These are phyloP conservation scores for Fomes fomentarius DNA, from an alignment of 1,284 basidiomycete species.

Conservation along the genomic window DNA sequence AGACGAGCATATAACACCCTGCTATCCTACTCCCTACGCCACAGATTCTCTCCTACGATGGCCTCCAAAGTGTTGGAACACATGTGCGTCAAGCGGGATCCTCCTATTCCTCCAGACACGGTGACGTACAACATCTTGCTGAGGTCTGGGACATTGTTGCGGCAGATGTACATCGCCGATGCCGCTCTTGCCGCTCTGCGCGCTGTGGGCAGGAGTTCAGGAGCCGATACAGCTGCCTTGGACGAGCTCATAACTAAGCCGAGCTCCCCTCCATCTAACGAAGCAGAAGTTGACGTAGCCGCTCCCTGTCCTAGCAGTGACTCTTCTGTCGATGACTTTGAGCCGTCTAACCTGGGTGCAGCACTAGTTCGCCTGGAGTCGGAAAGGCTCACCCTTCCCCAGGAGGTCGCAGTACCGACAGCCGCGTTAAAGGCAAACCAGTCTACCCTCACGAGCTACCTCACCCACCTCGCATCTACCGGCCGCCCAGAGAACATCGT, in stretches of 20 bases:
- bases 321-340: too few relatives aligned
- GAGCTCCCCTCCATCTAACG: too few relatives aligned
- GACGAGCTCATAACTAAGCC: neutral
- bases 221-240: constrained; percentile 1
- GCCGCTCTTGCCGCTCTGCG: constrained; percentile 29
- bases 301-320: too few relatives aligned
- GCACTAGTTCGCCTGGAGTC: constrained; percentile 8
- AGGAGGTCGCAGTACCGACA: constrained; percentile 5
- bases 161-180: constrained; percentile 46
- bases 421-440: constrained; percentile 34
- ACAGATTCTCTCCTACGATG: constrained; percentile 53
- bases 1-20: constrained; percentile 61
- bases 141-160: constrained; percentile 55
- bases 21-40: constrained; percentile 64
- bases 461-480: constrained; percentile 53
- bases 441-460: constrained; percentile 54
- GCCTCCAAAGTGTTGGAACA: constrained; percentile 55
- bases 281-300: too few relatives aligned
- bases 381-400: constrained; percentile 22
- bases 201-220: neutral
- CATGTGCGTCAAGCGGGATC: constrained; percentile 49
- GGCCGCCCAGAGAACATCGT: constrained; percentile 49
- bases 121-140: constrained; percentile 62
- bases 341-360: constrained; percentile 1
- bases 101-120: constrained; percentile 45